Percentiles rank a stretch among this genome's conserved stretches.
Evolutionary conservation across 352 stramenopile species (phyloP).

Genomic region (Pythium coloratum): DNA sequence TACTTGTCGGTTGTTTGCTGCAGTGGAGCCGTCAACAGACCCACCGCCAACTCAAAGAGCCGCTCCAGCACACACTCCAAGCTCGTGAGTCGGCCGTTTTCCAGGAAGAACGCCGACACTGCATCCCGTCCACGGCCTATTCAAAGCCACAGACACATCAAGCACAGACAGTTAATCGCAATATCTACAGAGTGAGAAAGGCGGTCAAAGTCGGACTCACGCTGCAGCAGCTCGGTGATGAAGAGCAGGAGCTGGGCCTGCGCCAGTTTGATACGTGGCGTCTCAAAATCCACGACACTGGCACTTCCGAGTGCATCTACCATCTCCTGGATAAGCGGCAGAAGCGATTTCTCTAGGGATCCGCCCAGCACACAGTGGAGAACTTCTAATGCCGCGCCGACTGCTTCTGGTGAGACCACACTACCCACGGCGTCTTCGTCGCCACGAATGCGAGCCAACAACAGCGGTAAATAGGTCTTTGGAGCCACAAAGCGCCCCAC

Average conservation of each 20-base stretch:
- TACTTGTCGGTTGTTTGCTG: slow-evolving; percentile 13
- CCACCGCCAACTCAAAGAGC: slow-evolving; percentile 46
- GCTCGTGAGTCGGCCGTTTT: slow-evolving; percentile 39
- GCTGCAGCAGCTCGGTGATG: slow-evolving; percentile 42
- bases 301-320: slow-evolving; percentile 41
- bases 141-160: neutral
- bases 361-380: slow-evolving; percentile 50
- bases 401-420: slow-evolving; percentile 28
- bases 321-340: slow-evolving; percentile 60
- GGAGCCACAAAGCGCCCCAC: slow-evolving; percentile 62
- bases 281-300: slow-evolving; percentile 52
- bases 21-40: slow-evolving; percentile 24
- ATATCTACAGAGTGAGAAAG: too few species aligned
- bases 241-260: slow-evolving; percentile 37
- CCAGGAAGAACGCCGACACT: slow-evolving; percentile 54
- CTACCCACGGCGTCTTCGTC: slow-evolving; percentile 43
- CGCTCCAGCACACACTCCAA: slow-evolving; percentile 26
- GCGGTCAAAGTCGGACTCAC: slow-evolving; percentile 30
- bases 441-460: slow-evolving; percentile 59
- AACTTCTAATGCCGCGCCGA: slow-evolving; percentile 44
- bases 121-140: slow-evolving; percentile 44
- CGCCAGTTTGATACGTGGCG: slow-evolving; percentile 31
- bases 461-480: slow-evolving; percentile 64
- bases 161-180: too few species aligned
- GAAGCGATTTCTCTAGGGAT: slow-evolving; percentile 54